phyloP scores from a whole-genome alignment of 768 basidiomycete species.

The Xerocomellus dryophilus region DNA sequence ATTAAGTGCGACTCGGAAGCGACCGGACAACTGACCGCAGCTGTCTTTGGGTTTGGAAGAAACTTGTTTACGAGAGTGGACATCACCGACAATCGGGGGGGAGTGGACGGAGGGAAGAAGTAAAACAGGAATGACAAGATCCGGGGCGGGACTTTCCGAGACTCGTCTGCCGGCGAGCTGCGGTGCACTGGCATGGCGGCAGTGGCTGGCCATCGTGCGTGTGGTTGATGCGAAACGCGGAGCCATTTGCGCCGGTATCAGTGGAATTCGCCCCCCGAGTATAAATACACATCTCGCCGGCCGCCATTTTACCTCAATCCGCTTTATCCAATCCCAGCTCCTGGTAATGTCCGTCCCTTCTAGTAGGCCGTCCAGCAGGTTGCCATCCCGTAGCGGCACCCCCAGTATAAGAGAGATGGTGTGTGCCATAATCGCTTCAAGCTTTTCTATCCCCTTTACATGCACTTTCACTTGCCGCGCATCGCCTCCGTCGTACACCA shows the following conservation, averaged over 20 bases:
- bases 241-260: background rate
- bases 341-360: constrained; percentile 23
- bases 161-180: no score
- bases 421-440: constrained; percentile 12
- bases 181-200: background rate
- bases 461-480: constrained; percentile 32
- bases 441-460: background rate
- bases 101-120: background rate
- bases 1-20: background rate
- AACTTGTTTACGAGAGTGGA: constrained; percentile 26
- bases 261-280: constrained; percentile 1
- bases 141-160: constrained; percentile 10
- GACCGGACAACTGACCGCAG: constrained; percentile 60
- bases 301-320: constrained; percentile 20
- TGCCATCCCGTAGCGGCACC: constrained; percentile 38
- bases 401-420: constrained; percentile 45
- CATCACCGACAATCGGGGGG: constrained; percentile 14
- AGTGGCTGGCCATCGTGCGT: no score
- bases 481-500: constrained; percentile 41
- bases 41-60: constrained; percentile 61
- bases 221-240: background rate
- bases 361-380: constrained; percentile 28
- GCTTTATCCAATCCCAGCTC: constrained; percentile 6
- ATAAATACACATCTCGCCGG: constrained; percentile 20
- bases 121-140: background rate